Base-by-base conservation (phyloP, 371 early-diverging fungal genomes). In the Mortierella polycephala region DNA sequence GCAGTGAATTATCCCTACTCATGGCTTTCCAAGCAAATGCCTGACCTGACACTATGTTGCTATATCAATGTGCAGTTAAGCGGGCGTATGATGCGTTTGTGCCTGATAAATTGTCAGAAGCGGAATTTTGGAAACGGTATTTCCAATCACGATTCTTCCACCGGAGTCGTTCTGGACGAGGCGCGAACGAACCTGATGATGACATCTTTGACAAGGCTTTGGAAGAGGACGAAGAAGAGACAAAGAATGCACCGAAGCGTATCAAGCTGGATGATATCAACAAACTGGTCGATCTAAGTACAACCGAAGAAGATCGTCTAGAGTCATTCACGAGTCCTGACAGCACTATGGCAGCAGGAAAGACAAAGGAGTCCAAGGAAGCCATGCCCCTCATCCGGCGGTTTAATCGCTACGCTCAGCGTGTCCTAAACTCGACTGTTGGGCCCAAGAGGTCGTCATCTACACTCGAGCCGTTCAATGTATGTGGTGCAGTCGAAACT, bases 321-420 rank as follows among this genome's bases (percentile, higher is more conserved):
- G 89, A 89, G 63, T 87, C 90, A 69, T 76, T 60, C 9, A 95
- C 94, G 72, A 86, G 84, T 14, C 95, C 96, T 2, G 96, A 98
- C 81, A 85, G 91, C 51, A 95, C 97, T 1, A 96, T 98, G 98
- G 84, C 85, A 37, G 87, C 96, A 0, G 95, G 96, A 44, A 68
- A 65, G 53, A 79, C 80, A 52, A 79, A 79, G 14, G 67, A 82
- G 47, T 84, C 84, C 30, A 83, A 80, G 44, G 87, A 93, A 41
- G 88, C 89, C 5, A 84, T 95, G 57, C 91, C 96, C 4, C 83
- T 98, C 21, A 94, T 98, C 54, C 83, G 96, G 62, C 76, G 94
- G 55, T 95, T 95, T 73, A 98, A 98, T 64, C 90, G 94, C 45
- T 96, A 96, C 70, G 95, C 96, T 5, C 90, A 93, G 71, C 86